Evolutionary conservation across 1,284 basidiomycete genomes (phyloP).

Genomic region (Trametes polyzona): DNA sequence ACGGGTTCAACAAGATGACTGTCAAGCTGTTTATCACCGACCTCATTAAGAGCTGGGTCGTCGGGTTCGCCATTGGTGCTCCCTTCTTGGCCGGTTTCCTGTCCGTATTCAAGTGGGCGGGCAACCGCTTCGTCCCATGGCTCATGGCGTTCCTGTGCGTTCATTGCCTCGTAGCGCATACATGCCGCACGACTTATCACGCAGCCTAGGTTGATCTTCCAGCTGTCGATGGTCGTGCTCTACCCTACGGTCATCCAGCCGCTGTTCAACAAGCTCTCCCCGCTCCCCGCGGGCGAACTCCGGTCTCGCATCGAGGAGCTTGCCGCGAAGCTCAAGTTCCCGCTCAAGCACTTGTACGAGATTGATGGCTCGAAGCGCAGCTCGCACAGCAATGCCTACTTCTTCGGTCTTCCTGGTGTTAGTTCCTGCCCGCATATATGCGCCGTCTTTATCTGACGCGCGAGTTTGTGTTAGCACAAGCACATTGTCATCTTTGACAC

Average conservation of each 20-base stretch:
- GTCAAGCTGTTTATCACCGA: slow-evolving; percentile 76
- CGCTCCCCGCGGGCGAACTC: slow-evolving; percentile 77
- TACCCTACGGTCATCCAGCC: slow-evolving; percentile 94
- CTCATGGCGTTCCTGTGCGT: slow-evolving; percentile 84
- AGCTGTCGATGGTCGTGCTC: slow-evolving; percentile 82
- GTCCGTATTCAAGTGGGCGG: slow-evolving; percentile 91
- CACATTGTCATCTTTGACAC: slow-evolving; percentile 99
- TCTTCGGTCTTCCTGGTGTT: slow-evolving; percentile 93
- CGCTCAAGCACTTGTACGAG: slow-evolving; percentile 93
- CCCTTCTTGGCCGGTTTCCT: slow-evolving; percentile 90
- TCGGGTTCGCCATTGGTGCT: slow-evolving; percentile 80
- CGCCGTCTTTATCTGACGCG: background rate
- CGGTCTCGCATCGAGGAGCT: slow-evolving; percentile 76
- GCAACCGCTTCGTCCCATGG: slow-evolving; percentile 87
- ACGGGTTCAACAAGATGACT: slow-evolving; percentile 97
- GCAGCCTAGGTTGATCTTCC: slow-evolving; percentile 72
- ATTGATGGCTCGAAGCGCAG: slow-evolving; percentile 97
- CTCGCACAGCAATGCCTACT: slow-evolving; percentile 95
- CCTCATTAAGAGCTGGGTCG: slow-evolving; percentile 77
- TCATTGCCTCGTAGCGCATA: background rate
- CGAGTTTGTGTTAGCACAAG: slow-evolving; percentile 56
- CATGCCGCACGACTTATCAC: background rate
- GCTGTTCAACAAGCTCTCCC: slow-evolving; percentile 95
- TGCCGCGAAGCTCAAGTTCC: slow-evolving; percentile 86
- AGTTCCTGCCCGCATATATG: slow-evolving; percentile 25